Conservation (phyloP, 1,139 yeast genomes). For the Diutina siamensis region DNA sequence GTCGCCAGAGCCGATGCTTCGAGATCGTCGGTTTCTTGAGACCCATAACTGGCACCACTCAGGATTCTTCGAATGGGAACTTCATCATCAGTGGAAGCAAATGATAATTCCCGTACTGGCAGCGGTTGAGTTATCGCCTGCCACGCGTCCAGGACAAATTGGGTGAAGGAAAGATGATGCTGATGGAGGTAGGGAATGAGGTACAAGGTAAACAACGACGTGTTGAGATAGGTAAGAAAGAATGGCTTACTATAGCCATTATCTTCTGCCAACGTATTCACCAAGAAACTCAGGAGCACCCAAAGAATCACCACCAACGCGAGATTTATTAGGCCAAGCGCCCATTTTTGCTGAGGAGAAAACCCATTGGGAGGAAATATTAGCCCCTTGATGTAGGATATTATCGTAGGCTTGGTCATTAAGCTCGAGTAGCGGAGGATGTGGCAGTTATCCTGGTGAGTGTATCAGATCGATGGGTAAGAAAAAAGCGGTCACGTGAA, state of each 20-base stretch:
- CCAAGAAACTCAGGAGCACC: conserved; percentile 79
- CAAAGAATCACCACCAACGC: conserved; percentile 70
- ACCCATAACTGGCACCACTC: conserved; percentile 13
- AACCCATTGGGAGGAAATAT: conserved; percentile 12
- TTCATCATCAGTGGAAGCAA: neutral
- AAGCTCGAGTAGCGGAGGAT: no score
- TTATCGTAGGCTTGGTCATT: neutral
- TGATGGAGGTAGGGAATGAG: conserved; percentile 47
- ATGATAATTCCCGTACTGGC: neutral
- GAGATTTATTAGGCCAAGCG: conserved; percentile 62
- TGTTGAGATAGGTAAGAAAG: conserved; percentile 81
- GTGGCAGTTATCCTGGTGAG: no score
- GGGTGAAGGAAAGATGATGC: conserved; percentile 11
- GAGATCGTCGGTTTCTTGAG: no score
- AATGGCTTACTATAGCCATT: conserved; percentile 81
- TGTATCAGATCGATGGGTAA: no score
- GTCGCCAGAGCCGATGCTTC: neutral
- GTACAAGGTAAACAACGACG: conserved; percentile 73
- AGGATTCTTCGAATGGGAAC: neutral
- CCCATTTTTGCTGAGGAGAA: conserved; percentile 42
- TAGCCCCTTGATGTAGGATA: conserved; percentile 8
- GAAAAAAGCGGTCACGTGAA: neutral
- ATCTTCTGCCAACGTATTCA: conserved; percentile 60
- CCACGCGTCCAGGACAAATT: conserved; percentile 13
- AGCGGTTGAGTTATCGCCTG: neutral